These are phyloP conservation scores for Tylopilus sp. DNA, from an alignment of 1,284 basidiomycete genomes.

Conservation along the genomic window DNA sequence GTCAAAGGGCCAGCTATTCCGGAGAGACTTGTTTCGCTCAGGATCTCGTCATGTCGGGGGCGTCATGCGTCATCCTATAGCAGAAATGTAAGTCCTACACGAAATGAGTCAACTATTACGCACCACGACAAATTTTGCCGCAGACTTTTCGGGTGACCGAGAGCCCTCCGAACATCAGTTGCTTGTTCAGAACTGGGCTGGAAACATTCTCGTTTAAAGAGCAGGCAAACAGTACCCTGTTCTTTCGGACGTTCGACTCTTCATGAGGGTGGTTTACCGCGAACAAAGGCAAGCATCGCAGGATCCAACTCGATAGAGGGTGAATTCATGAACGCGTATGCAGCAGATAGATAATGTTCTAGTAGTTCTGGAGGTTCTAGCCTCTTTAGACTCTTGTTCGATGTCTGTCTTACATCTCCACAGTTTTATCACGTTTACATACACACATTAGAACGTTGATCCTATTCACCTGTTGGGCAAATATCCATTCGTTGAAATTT, in stretches of 20 bases:
- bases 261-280: conserved; percentile 57
- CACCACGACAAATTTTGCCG: conserved; percentile 39
- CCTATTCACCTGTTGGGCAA: conserved; percentile 56
- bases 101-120: conserved; percentile 23
- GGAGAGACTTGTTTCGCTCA: too few species aligned
- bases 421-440: background rate
- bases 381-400: conserved; percentile 60
- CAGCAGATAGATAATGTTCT: background rate
- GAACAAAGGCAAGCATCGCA: conserved; percentile 55
- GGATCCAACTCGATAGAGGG: conserved; percentile 75
- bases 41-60: too few species aligned
- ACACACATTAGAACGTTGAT: conserved; percentile 54
- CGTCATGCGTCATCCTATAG: too few species aligned
- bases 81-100: conserved; percentile 51
- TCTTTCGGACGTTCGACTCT: conserved; percentile 68
- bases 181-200: conserved; percentile 58
- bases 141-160: conserved; percentile 58
- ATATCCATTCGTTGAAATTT: conserved; percentile 49
- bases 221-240: conserved; percentile 58
- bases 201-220: conserved; percentile 65
- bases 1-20: too few species aligned
- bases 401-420: conserved; percentile 41
- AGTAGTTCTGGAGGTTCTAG: conserved; percentile 69
- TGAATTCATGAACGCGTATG: conserved; percentile 31
- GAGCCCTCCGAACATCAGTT: conserved; percentile 58